Conservation (phyloP, 2,329 filamentous ascomycete species). For the Neurospora sp. region DNA sequence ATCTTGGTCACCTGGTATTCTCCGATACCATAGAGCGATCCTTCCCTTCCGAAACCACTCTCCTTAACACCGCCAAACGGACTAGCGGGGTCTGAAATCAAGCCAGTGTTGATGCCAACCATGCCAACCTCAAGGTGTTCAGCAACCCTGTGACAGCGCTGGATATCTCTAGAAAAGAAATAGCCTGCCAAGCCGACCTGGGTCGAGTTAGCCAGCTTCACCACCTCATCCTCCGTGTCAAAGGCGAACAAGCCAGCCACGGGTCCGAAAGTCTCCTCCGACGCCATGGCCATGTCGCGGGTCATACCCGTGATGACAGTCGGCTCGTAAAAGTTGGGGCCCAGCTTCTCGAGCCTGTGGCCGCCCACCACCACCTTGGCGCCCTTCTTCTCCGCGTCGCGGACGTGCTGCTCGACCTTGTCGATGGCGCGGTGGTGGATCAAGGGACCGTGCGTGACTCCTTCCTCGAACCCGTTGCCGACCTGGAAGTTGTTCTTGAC, state of each 20-base stretch:
- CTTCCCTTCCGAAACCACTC: slow-evolving; percentile 72
- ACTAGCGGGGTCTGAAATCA: slow-evolving; percentile 47
- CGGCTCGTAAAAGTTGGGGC: slow-evolving; percentile 78
- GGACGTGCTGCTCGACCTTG: slow-evolving; percentile 73
- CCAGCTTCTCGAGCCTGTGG: slow-evolving; percentile 61
- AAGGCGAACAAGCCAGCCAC: slow-evolving; percentile 87
- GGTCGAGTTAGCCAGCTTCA: slow-evolving; percentile 68
- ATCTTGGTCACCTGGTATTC: slow-evolving; percentile 71
- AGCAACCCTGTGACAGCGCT: slow-evolving; percentile 50
- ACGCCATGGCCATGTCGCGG: slow-evolving; percentile 69
- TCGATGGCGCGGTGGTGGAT: slow-evolving; percentile 74
- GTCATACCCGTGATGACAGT: slow-evolving; percentile 86
- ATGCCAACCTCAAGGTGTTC: slow-evolving; percentile 74
- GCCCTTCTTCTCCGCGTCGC: slow-evolving; percentile 69
- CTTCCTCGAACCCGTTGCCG: slow-evolving; percentile 61
- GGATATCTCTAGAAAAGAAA: slow-evolving; percentile 66
- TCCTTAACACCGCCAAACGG: slow-evolving; percentile 76
- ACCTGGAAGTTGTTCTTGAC: slow-evolving; percentile 61
- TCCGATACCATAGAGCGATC: slow-evolving; percentile 64
- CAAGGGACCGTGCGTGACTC: slow-evolving; percentile 68
- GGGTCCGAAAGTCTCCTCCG: slow-evolving; percentile 92
- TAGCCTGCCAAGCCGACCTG: slow-evolving; percentile 89
- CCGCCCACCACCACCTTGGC: slow-evolving; percentile 68
- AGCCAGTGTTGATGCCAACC: slow-evolving; percentile 74
- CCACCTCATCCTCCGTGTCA: slow-evolving; percentile 78